Conservation (phyloP, 2,329 filamentous ascomycete species). For the Aureobasidium melanogenum region DNA sequence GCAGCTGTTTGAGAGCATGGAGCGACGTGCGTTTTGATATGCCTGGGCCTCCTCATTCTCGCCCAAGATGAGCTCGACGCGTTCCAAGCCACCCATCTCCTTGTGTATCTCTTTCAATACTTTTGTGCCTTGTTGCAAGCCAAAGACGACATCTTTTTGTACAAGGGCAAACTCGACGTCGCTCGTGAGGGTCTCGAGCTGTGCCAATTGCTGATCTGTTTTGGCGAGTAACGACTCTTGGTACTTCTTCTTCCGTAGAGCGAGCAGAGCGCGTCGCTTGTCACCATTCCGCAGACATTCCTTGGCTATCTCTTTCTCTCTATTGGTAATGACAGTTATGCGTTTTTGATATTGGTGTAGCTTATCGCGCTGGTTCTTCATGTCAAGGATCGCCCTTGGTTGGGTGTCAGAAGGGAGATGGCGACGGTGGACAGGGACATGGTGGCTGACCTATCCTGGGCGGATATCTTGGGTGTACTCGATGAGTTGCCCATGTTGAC, state of each 20-base stretch:
- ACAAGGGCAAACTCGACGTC: slow-evolving; percentile 94
- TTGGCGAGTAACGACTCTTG: slow-evolving; percentile 82
- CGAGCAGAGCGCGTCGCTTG: slow-evolving; percentile 73
- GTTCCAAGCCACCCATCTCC: slow-evolving; percentile 92
- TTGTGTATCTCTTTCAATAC: slow-evolving; percentile 85
- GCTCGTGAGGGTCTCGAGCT: slow-evolving; percentile 78
- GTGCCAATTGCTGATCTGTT: slow-evolving; percentile 88
- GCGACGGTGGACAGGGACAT: background rate
- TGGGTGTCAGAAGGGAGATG: slow-evolving; percentile 13
- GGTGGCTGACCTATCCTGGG: slow-evolving; percentile 71
- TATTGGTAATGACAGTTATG: slow-evolving; percentile 75
- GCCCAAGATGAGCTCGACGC: slow-evolving; percentile 90
- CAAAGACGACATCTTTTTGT: slow-evolving; percentile 92
- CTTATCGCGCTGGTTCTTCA: slow-evolving; percentile 96
- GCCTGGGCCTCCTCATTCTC: slow-evolving; percentile 84
- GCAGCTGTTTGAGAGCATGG: background rate
- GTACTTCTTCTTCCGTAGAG: slow-evolving; percentile 91
- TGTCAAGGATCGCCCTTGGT: slow-evolving; percentile 82
- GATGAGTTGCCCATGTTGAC: slow-evolving; percentile 53
- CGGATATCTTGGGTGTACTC: slow-evolving; percentile 53
- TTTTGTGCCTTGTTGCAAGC: slow-evolving; percentile 80
- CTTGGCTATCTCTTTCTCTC: slow-evolving; percentile 78
- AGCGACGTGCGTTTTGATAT: slow-evolving; percentile 66
- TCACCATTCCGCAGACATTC: slow-evolving; percentile 74
- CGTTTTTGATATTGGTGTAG: slow-evolving; percentile 92